Percentiles rank a stretch among this genome's conserved stretches.
Evolutionary conservation across 2,329 filamentous ascomycete species (phyloP).

Genomic region (Penicillium psychrosexuale): DNA sequence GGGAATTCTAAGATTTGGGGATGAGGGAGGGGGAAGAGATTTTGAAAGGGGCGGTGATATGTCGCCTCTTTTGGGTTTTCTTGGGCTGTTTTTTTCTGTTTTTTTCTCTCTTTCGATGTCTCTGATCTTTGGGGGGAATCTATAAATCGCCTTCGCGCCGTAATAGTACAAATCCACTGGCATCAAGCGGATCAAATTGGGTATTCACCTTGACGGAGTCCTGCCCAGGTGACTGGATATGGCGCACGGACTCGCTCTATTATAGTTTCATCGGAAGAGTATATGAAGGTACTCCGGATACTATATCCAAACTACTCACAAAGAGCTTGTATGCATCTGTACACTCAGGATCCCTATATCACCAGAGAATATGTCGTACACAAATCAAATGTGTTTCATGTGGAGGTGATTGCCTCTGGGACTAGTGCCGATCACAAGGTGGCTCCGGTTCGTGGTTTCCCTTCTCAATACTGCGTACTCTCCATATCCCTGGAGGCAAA

Average conservation of each 20-base stretch:
- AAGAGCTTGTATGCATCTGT: background rate
- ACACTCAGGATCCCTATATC: background rate
- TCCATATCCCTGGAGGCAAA: background rate
- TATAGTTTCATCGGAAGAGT: background rate
- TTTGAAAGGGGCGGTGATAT: slow-evolving; percentile 23
- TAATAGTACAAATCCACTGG: background rate
- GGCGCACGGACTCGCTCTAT: background rate
- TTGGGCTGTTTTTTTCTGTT: background rate
- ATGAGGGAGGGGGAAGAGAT: slow-evolving; percentile 4
- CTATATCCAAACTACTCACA: background rate
- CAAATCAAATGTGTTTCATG: background rate
- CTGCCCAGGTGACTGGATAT: background rate
- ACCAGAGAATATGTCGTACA: background rate
- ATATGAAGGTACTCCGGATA: background rate
- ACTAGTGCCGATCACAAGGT: slow-evolving; percentile 23
- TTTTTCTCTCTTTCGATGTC: background rate
- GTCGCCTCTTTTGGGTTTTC: background rate
- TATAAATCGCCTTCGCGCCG: background rate
- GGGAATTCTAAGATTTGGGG: background rate
- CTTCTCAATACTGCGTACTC: background rate
- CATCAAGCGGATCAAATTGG: background rate
- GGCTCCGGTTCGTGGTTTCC: slow-evolving; percentile 8
- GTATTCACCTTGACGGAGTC: background rate
- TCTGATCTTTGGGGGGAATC: background rate
- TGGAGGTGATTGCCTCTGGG: slow-evolving; percentile 16